A percentile compares a stretch with the other conserved stretches of the same genome.
Evolutionary conservation across 495 filamentous ascomycete species (phyloP).

Genomic region (Lichenothelia convexa): DNA sequence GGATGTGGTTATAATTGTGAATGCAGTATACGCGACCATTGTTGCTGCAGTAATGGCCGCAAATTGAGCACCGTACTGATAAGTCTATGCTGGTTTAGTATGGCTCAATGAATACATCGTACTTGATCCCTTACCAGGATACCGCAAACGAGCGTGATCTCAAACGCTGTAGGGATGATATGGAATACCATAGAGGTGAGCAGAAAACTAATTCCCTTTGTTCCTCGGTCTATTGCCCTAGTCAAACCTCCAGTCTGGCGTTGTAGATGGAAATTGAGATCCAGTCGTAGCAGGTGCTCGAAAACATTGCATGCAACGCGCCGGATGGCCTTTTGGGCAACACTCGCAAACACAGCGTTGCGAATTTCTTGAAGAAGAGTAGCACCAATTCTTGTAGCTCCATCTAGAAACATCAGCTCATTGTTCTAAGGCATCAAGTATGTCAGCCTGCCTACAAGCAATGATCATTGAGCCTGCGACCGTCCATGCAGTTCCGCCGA

Average conservation of each 20-base stretch:
- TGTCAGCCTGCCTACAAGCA: conserved; percentile 37
- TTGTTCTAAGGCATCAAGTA: neutral
- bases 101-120: neutral
- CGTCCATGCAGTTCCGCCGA: conserved; percentile 73
- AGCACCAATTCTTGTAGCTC: conserved; percentile 68
- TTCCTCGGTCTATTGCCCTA: conserved; percentile 87
- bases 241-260: conserved; percentile 91
- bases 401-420: conserved; percentile 34
- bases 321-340: conserved; percentile 91
- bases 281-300: conserved; percentile 69
- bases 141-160: conserved; percentile 89
- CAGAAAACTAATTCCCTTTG: conserved; percentile 93
- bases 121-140: conserved; percentile 36
- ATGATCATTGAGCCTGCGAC: conserved; percentile 84
- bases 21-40: conserved; percentile 84
- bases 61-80: conserved; percentile 83
- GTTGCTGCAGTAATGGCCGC: conserved; percentile 78
- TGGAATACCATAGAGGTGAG: conserved; percentile 98
- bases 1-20: conserved; percentile 86
- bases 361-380: conserved; percentile 77
- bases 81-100: conserved; percentile 39
- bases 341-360: conserved; percentile 91
- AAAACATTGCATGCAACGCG: conserved; percentile 84
- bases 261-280: conserved; percentile 82
- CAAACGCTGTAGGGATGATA: conserved; percentile 79